These are phyloP conservation scores for Ormosia emarginata DNA, from an alignment of 306 rosid species.

Conservation along the genomic window DNA sequence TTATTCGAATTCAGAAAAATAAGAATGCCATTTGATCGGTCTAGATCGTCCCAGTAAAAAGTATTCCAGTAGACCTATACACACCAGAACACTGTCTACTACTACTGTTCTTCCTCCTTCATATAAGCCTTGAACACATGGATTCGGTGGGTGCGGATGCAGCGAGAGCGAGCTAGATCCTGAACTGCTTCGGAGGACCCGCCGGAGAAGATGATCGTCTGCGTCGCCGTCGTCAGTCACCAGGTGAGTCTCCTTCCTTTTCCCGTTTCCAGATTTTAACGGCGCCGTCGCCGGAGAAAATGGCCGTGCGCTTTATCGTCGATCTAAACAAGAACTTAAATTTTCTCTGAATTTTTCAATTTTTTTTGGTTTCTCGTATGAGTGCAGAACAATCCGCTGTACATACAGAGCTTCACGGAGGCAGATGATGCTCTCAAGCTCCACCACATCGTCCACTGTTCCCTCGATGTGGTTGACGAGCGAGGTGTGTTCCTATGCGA, in stretches of 20 bases:
- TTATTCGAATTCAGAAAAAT: no score
- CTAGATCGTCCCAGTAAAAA: no score
- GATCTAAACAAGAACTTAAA: neutral
- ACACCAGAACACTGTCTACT: neutral
- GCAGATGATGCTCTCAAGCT: slow-evolving; percentile 98
- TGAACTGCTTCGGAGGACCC: neutral
- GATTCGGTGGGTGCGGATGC: slow-evolving; percentile 3
- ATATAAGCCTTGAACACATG: neutral
- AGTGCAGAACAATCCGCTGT: slow-evolving; percentile 83
- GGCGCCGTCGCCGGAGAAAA: no score
- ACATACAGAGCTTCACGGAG: slow-evolving; percentile 92
- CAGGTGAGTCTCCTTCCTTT: slow-evolving; percentile 47
- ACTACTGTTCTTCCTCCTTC: no score
- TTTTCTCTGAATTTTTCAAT: neutral
- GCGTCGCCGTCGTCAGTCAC: slow-evolving; percentile 95
- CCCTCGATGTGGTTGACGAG: slow-evolving; percentile 94
- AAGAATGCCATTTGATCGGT: no score
- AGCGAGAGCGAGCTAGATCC: no score
- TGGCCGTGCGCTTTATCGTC: no score
- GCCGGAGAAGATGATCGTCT: slow-evolving; percentile 75
- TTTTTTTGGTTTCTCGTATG: neutral
- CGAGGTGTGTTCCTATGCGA: slow-evolving; percentile 49
- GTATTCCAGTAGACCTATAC: neutral
- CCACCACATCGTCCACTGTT: slow-evolving; percentile 94
- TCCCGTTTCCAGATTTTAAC: no score